phyloP scores from a whole-genome alignment of 768 basidiomycete genomes.

The Termitomyces heimii region DNA sequence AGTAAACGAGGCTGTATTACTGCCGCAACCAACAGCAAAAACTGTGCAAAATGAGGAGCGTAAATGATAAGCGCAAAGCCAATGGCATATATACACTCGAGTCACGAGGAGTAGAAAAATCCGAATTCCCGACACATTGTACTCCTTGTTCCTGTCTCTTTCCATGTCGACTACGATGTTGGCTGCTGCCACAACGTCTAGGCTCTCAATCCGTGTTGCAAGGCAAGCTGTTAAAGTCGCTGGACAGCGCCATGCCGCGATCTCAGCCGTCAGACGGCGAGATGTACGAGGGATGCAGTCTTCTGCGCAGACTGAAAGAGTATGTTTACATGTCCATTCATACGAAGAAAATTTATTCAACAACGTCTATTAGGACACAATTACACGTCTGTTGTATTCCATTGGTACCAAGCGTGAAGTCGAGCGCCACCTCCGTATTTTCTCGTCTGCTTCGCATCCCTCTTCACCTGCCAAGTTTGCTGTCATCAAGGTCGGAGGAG shows the following conservation, averaged over 20 bases:
- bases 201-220: conserved; percentile 29
- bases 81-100: conserved; percentile 10
- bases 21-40: conserved; percentile 22
- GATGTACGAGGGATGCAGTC: conserved; percentile 45
- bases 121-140: conserved; percentile 12
- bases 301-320: conserved; percentile 71
- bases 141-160: conserved; percentile 12
- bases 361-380: conserved; percentile 68
- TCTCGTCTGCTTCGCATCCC: conserved; percentile 87
- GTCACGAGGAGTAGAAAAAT: conserved; percentile 17
- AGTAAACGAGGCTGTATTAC: background rate
- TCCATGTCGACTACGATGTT: conserved; percentile 24
- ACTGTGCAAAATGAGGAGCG: conserved; percentile 19
- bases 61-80: conserved; percentile 16
- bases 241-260: conserved; percentile 39
- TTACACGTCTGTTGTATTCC: conserved; percentile 93
- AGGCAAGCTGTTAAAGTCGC: conserved; percentile 44
- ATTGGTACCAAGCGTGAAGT: conserved; percentile 97
- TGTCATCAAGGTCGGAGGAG: conserved; percentile 97
- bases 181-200: conserved; percentile 27
- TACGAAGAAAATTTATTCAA: background rate
- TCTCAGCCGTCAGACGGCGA: conserved; percentile 34
- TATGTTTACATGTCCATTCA: conserved; percentile 25
- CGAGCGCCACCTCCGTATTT: conserved; percentile 96
- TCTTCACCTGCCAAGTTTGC: conserved; percentile 93